Evolutionary conservation across 2,329 filamentous ascomycete species (phyloP).

Genomic region (Paecilomyces dactylethromorphus): DNA sequence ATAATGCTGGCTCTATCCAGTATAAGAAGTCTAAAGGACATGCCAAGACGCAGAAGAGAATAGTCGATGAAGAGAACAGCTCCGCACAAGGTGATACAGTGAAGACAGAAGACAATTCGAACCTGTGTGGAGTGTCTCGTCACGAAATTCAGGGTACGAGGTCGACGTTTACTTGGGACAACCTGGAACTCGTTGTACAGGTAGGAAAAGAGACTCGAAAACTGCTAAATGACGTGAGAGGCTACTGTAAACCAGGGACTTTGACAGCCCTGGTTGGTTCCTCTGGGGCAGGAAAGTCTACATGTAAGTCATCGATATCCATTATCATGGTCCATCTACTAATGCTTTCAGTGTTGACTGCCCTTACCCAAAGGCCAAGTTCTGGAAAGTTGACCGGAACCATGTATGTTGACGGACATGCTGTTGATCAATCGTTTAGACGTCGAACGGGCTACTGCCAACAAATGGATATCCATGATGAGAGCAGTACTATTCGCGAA

Average conservation of each 20-base stretch:
- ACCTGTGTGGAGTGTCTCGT: slow-evolving; percentile 26
- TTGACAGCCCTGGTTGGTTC: slow-evolving; percentile 79
- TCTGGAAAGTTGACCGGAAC: slow-evolving; percentile 59
- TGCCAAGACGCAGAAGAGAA: too few relatives aligned
- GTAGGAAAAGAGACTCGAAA: slow-evolving; percentile 56
- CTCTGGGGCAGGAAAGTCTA: slow-evolving; percentile 77
- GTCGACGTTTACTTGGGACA: slow-evolving; percentile 63
- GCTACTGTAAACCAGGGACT: slow-evolving; percentile 72
- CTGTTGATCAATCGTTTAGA: slow-evolving; percentile 58
- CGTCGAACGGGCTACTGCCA: slow-evolving; percentile 65
- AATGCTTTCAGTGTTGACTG: too few relatives aligned
- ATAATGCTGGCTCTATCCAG: slow-evolving; percentile 19
- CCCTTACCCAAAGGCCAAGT: slow-evolving; percentile 64
- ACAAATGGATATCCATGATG: slow-evolving; percentile 66
- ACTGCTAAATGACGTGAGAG: slow-evolving; percentile 63
- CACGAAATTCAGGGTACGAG: slow-evolving; percentile 45
- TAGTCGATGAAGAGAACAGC: too few relatives aligned
- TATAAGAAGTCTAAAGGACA: too few relatives aligned
- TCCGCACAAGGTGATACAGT: too few relatives aligned
- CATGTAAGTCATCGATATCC: too few relatives aligned
- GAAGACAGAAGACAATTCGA: too few relatives aligned
- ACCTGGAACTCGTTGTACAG: slow-evolving; percentile 67
- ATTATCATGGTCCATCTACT: too few relatives aligned
- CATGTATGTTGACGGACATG: slow-evolving; percentile 62
- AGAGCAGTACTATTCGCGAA: slow-evolving; percentile 61